Conservation (phyloP, 495 filamentous ascomycete species). For the Penicillium bialowiezense region DNA sequence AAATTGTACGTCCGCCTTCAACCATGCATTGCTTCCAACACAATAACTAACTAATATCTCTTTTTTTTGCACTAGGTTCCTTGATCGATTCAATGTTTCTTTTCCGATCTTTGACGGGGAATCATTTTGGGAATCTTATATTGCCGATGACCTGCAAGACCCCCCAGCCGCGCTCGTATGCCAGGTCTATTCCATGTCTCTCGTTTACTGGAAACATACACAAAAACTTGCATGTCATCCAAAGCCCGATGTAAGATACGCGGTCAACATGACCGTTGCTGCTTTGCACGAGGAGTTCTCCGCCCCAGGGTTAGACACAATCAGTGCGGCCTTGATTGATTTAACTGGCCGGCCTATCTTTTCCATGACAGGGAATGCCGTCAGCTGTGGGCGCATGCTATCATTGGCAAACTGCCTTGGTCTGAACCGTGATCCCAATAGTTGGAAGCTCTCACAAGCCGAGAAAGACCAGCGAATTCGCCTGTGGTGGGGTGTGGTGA, state of each 20-base stretch:
- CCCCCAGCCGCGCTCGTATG: slow-evolving; percentile 52
- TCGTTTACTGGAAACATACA: slow-evolving; percentile 50
- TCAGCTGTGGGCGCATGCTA: slow-evolving; percentile 48
- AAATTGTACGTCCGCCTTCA: slow-evolving; percentile 34
- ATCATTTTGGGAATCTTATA: slow-evolving; percentile 44
- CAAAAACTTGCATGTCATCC: slow-evolving; percentile 44
- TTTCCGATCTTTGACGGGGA: slow-evolving; percentile 55
- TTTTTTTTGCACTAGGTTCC: slow-evolving; percentile 33
- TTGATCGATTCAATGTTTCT: slow-evolving; percentile 49
- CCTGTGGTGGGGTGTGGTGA: slow-evolving; percentile 54
- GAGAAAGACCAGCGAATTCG: slow-evolving; percentile 49
- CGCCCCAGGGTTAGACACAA: slow-evolving; percentile 47
- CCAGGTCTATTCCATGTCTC: slow-evolving; percentile 50
- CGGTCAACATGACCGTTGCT: slow-evolving; percentile 51
- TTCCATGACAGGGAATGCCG: slow-evolving; percentile 52
- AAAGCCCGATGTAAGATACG: slow-evolving; percentile 49
- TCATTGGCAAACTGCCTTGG: slow-evolving; percentile 52
- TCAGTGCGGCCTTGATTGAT: slow-evolving; percentile 48
- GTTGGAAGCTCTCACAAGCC: slow-evolving; percentile 46
- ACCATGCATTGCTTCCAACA: neutral
- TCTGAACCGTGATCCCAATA: slow-evolving; percentile 46
- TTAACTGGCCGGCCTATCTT: slow-evolving; percentile 50
- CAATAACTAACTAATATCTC: slow-evolving; percentile 5
- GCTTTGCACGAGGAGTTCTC: slow-evolving; percentile 52
- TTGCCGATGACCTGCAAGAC: slow-evolving; percentile 37